Percentiles rank a stretch among this genome's conserved stretches.
These are phyloP conservation scores for Mrakiaceae sp. DNA, from an alignment of 1,284 basidiomycete species.

Conservation along the genomic window DNA sequence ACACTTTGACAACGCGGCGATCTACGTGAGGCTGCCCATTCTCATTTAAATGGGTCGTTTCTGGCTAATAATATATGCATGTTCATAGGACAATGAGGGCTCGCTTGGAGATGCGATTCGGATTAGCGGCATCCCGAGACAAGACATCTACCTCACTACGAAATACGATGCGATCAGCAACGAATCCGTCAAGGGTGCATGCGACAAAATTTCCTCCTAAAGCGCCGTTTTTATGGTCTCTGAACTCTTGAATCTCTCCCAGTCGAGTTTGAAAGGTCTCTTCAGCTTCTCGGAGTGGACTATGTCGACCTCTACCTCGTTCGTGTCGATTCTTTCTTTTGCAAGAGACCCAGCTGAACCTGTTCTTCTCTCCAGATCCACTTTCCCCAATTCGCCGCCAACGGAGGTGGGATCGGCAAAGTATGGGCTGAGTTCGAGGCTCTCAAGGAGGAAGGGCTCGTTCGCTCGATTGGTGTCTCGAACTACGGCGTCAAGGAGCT, in stretches of 20 bases:
- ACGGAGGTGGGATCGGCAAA: conserved; percentile 5
- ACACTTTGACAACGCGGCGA: conserved; percentile 13
- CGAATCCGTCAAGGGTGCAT: neutral
- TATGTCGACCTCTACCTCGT: conserved; percentile 10
- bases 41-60: neutral
- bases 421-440: conserved; percentile 16
- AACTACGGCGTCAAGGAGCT: conserved; percentile 8
- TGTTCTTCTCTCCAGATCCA: neutral
- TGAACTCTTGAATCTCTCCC: no score
- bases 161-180: conserved; percentile 12
- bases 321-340: no score
- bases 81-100: no score
- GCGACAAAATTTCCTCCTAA: no score
- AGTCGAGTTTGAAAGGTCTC: neutral
- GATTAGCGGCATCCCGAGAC: conserved; percentile 14
- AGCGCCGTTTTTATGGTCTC: no score
- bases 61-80: neutral
- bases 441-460: conserved; percentile 7
- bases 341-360: no score
- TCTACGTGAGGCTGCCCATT: conserved; percentile 5
- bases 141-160: conserved; percentile 19
- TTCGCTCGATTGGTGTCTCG: conserved; percentile 7
- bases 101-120: conserved; percentile 14
- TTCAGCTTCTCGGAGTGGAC: neutral
- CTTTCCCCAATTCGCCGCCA: neutral